Conservation (phyloP, 495 filamentous ascomycete genomes). For the Penicillium manginii region DNA sequence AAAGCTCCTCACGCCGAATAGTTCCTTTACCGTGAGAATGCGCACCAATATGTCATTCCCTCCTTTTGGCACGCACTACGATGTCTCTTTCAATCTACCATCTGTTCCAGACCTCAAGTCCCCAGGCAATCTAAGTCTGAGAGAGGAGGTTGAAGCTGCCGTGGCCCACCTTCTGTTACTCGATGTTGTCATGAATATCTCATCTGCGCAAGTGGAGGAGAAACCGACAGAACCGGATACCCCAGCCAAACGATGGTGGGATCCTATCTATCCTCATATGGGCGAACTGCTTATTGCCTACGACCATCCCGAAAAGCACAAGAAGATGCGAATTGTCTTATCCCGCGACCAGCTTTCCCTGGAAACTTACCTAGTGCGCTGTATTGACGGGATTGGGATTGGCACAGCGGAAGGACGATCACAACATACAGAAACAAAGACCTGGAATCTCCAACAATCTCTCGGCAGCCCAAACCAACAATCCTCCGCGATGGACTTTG, state of each 20-base stretch:
- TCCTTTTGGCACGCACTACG: constrained; percentile 51
- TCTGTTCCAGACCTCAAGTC: constrained; percentile 40
- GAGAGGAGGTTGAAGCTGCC: constrained; percentile 41
- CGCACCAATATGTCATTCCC: constrained; percentile 48
- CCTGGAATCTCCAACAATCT: constrained; percentile 29
- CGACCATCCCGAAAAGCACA: constrained; percentile 24
- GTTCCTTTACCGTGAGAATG: constrained; percentile 48
- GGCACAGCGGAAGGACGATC: constrained; percentile 16
- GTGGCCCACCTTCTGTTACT: constrained; percentile 45
- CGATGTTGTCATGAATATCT: constrained; percentile 40
- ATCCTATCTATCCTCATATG: constrained; percentile 44
- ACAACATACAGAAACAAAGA: constrained; percentile 15
- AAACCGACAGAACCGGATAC: background rate
- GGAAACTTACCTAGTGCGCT: constrained; percentile 26
- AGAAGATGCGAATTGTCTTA: constrained; percentile 42
- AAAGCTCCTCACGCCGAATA: constrained; percentile 35
- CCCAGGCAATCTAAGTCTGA: constrained; percentile 38
- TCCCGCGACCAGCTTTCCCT: constrained; percentile 38
- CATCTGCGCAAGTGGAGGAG: constrained; percentile 19
- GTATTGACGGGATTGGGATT: constrained; percentile 24
- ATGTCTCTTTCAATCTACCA: constrained; percentile 45
- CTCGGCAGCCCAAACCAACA: background rate
- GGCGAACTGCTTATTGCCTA: constrained; percentile 40
- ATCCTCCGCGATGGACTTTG: constrained; percentile 39
- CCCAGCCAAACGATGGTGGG: constrained; percentile 27